Conservation (phyloP, 208 protist genomes). For the Acanthamoeba castellanii region DNA sequence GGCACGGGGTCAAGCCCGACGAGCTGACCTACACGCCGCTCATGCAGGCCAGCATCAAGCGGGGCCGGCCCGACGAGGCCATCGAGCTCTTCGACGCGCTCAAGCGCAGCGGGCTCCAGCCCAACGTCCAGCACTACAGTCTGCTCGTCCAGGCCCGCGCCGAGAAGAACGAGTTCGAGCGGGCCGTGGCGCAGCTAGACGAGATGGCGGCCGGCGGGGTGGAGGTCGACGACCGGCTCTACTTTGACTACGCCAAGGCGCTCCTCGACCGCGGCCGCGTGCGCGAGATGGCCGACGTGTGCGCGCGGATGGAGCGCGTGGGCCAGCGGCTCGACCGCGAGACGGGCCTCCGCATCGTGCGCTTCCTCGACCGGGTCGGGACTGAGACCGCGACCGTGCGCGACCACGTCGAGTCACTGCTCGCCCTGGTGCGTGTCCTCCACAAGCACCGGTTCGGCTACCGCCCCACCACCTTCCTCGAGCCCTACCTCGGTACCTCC, state of each 20-base stretch:
- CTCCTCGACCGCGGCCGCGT: not conserved
- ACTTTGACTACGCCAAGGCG: not conserved
- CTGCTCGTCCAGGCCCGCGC: not conserved
- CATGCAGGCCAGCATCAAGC: not conserved
- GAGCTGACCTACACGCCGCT: not conserved
- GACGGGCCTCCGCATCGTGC: not conserved
- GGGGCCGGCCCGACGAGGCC: not conserved
- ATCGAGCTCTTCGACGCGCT: not conserved
- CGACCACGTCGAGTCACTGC: not conserved
- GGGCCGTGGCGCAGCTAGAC: not conserved
- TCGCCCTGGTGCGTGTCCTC: not conserved
- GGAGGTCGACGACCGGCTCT: not conserved
- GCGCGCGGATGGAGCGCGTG: not conserved
- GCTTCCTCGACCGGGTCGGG: not conserved
- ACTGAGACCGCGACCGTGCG: not conserved
- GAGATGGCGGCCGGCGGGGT: not conserved
- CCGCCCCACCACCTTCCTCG: not conserved
- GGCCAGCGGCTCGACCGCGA: not conserved
- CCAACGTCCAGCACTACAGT: not conserved
- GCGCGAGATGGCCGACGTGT: constrained; percentile 10
- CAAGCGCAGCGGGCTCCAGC: not conserved
- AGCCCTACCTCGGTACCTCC: not conserved
- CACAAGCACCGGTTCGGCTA: not conserved
- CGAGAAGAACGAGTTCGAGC: not conserved
- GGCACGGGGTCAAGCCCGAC: not conserved